phyloP scores from a whole-genome alignment of 306 rosid species.

The Rosa chinensis region DNA sequence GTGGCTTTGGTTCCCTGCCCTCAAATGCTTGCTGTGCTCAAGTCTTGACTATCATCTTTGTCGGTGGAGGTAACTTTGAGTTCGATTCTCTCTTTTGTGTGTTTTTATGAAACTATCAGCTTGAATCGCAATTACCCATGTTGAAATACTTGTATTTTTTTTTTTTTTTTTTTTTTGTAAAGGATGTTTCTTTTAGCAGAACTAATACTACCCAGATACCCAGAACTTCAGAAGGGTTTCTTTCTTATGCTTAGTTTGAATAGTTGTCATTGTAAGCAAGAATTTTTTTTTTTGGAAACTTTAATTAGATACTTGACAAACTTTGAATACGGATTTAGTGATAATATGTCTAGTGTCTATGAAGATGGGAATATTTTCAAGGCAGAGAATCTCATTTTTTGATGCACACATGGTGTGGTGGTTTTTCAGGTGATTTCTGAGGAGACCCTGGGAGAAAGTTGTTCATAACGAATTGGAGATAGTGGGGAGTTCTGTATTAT shows the following conservation, averaged over 20 bases:
- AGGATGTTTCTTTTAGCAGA: background rate
- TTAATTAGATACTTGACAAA: background rate
- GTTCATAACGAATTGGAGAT: background rate
- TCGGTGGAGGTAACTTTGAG: background rate
- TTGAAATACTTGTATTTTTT: background rate
- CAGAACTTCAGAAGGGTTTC: background rate
- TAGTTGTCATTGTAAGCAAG: background rate
- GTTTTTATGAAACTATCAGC: background rate
- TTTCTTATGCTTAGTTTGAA: background rate
- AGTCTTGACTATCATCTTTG: background rate
- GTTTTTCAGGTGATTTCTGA: constrained; percentile 29
- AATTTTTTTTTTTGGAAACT: background rate
- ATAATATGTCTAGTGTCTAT: background rate
- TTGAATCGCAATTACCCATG: background rate
- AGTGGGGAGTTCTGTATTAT: background rate
- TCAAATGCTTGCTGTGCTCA: constrained; percentile 7
- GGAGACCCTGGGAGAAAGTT: constrained; percentile 6
- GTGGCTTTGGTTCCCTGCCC: constrained; percentile 14
- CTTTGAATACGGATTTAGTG: background rate
- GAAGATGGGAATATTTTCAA: background rate
- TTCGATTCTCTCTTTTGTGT: background rate
- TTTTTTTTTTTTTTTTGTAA: background rate
- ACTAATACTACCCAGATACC: background rate
- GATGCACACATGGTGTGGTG: background rate
- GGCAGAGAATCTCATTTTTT: background rate